phyloP scores from a whole-genome alignment of 2,329 filamentous ascomycete species.

The Lojkania enalia region DNA sequence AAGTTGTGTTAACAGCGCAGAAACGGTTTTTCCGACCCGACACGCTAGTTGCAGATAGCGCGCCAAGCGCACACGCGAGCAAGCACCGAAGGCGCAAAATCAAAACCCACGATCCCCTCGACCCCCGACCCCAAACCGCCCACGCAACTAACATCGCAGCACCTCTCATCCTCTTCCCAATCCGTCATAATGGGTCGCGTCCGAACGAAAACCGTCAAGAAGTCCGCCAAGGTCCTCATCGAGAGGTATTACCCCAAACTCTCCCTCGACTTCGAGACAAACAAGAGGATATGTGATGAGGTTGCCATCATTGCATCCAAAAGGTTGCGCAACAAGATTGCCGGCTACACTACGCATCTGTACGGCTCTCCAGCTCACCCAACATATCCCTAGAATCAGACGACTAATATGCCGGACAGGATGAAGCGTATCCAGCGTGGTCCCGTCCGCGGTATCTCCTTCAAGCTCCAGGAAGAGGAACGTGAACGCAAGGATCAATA shows the following conservation, averaged over 20 bases:
- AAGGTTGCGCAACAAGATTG: conserved; percentile 99
- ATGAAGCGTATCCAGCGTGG: conserved; percentile 99
- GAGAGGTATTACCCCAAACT: conserved; percentile 84
- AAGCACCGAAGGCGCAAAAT: no score
- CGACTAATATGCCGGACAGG: conserved; percentile 50
- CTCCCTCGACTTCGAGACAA: conserved; percentile 99
- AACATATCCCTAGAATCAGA: no score
- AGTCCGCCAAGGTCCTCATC: conserved; percentile 98
- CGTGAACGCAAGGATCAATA: conserved; percentile 99
- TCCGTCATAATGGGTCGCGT: conserved; percentile 59
- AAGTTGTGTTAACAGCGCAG: no score
- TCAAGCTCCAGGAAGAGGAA: conserved; percentile 99
- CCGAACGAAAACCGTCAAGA: conserved; percentile 70
- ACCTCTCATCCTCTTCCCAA: no score
- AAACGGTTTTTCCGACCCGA: no score
- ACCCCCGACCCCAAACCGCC: conserved; percentile 25
- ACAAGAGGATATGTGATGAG: conserved; percentile 99
- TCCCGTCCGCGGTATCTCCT: conserved; percentile 99
- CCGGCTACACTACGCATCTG: conserved; percentile 84
- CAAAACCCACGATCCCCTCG: conserved; percentile 35
- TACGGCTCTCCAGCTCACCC: conserved; percentile 50
- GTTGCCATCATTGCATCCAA: conserved; percentile 86
- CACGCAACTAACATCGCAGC: no score
- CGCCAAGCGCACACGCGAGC: no score
- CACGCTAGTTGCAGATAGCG: no score